Conservation (phyloP, 352 stramenopile genomes). For the Elongisporangium anandrum region DNA sequence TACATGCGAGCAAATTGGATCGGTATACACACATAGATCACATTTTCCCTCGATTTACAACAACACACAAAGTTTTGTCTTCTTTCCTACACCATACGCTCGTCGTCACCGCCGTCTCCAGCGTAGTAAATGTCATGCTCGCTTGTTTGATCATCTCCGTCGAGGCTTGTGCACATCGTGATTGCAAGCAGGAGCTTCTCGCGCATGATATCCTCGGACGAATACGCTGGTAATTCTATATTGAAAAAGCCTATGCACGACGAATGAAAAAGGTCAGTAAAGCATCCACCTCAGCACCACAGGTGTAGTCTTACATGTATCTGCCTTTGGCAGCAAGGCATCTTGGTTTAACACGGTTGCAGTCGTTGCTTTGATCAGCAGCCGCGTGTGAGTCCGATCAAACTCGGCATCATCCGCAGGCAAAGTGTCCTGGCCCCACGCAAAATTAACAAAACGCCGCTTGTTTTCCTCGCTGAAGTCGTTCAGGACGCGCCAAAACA, state of each 20-base stretch:
- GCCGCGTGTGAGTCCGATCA: constrained; percentile 62
- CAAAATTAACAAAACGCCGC: constrained; percentile 81
- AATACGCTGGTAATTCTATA: constrained; percentile 77
- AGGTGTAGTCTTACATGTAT: constrained; percentile 46
- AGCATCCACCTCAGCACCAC: background rate
- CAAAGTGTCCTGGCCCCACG: constrained; percentile 78
- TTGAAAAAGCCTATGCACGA: constrained; percentile 67
- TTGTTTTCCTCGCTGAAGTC: constrained; percentile 73
- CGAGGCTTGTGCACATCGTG: constrained; percentile 78
- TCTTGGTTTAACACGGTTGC: constrained; percentile 37
- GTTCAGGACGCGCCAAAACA: constrained; percentile 67
- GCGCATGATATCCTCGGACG: constrained; percentile 57
- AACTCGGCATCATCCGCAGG: constrained; percentile 78
- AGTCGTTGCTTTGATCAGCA: constrained; percentile 66
- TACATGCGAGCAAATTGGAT: background rate
- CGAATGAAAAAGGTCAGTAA: constrained; percentile 1
- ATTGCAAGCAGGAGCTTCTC: constrained; percentile 71
- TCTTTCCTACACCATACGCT: constrained; percentile 40
- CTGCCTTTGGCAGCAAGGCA: constrained; percentile 60
- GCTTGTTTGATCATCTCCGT: constrained; percentile 64
- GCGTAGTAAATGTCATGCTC: constrained; percentile 71
- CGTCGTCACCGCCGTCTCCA: constrained; percentile 52
- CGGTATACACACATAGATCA: background rate
- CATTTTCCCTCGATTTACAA: background rate
- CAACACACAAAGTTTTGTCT: background rate